A percentile compares a stretch with the other conserved stretches of the same genome.
Conservation (phyloP, 192 early-diverging fungal species). For the Backusella tarrabulga region DNA sequence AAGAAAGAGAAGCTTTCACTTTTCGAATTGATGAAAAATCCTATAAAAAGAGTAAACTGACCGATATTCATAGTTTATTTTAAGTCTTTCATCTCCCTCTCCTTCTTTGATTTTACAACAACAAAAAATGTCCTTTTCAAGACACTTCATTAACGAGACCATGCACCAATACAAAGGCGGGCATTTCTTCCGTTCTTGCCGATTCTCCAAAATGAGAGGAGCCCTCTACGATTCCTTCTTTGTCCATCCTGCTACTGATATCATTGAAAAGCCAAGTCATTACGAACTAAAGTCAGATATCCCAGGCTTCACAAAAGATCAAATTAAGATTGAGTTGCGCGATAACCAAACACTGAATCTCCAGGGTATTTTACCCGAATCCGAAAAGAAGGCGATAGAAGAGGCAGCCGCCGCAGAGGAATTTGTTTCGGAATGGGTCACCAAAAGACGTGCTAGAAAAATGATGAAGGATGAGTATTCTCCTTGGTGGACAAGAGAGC, state of each 20-base stretch:
- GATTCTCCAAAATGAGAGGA: neutral
- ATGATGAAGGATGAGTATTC: neutral
- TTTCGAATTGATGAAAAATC: neutral
- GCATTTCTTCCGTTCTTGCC: neutral
- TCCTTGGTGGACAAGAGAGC: neutral
- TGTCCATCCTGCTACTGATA: neutral
- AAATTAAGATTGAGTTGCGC: neutral
- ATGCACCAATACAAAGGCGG: neutral
- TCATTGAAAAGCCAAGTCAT: neutral
- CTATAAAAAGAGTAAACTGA: neutral
- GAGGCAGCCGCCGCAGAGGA: neutral
- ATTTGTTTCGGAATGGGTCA: neutral
- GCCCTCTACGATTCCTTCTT: neutral
- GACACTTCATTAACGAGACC: neutral
- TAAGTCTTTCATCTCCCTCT: neutral
- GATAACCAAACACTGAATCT: neutral
- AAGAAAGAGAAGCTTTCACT: neutral
- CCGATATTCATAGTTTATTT: neutral
- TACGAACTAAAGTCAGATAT: neutral
- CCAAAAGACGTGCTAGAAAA: neutral
- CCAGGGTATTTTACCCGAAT: neutral
- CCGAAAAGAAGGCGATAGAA: neutral
- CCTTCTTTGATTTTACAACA: neutral
- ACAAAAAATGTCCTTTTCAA: conserved; percentile 2
- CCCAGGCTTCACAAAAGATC: neutral